A percentile compares a stretch with the other conserved stretches of the same genome.
phyloP scores from a whole-genome alignment of 441 rosid species.

The Lepidium campestre region DNA sequence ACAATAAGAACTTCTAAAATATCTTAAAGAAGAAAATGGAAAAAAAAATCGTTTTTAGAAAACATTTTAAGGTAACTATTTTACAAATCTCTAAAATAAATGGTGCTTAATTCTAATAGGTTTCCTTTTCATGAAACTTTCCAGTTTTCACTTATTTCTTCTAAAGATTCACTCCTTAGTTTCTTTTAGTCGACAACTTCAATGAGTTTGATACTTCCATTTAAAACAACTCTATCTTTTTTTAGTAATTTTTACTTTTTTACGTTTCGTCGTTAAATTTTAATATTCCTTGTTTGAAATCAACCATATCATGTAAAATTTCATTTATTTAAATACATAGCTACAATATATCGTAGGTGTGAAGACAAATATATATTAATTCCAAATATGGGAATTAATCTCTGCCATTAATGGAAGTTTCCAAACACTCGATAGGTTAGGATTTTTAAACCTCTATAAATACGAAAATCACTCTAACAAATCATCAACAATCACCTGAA shows the following conservation, averaged over 20 bases:
- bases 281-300: neutral
- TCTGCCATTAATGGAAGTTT: constrained; percentile 14
- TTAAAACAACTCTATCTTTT: too few species aligned
- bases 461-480: constrained; percentile 4
- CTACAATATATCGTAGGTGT: neutral
- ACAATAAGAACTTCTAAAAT: too few species aligned
- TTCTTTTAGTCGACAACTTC: too few species aligned
- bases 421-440: neutral
- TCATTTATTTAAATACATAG: neutral
- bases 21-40: too few species aligned
- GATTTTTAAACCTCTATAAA: constrained; percentile 8
- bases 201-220: too few species aligned
- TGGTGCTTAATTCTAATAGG: too few species aligned
- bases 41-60: too few species aligned
- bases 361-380: neutral
- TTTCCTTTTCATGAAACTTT: too few species aligned
- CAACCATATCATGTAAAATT: neutral
- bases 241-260: neutral
- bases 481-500: constrained; percentile 10
- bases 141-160: too few species aligned
- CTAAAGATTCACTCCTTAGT: too few species aligned
- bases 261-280: neutral
- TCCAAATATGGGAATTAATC: constrained; percentile 6
- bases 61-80: too few species aligned
- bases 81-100: too few species aligned